Evolutionary conservation across 2,329 filamentous ascomycete genomes (phyloP).

Genomic region (Rhexocercosporidium sp.): DNA sequence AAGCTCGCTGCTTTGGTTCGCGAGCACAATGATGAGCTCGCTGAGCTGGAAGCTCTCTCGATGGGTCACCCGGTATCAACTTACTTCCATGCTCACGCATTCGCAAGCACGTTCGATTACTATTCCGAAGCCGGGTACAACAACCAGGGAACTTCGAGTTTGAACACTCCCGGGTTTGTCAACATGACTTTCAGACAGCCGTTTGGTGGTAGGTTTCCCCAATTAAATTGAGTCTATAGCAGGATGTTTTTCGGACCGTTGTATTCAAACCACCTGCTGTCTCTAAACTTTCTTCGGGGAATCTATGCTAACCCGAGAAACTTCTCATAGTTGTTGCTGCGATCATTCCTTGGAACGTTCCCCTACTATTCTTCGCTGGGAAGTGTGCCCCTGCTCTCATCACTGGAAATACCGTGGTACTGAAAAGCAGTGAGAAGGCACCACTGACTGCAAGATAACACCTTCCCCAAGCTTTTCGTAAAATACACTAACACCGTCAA

Average conservation of each 20-base stretch:
- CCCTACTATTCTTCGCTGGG: slow-evolving; percentile 52
- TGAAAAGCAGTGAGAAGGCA: slow-evolving; percentile 46
- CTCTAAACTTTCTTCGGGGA: no score
- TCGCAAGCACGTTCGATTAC: slow-evolving; percentile 47
- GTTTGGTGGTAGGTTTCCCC: slow-evolving; percentile 38
- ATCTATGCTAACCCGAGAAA: background rate
- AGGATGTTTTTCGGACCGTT: no score
- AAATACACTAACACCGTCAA: slow-evolving; percentile 33
- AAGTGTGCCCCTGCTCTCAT: slow-evolving; percentile 66
- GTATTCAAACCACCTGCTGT: no score
- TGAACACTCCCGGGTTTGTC: slow-evolving; percentile 48
- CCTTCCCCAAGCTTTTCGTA: slow-evolving; percentile 59
- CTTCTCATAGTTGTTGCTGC: slow-evolving; percentile 43
- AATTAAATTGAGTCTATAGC: background rate
- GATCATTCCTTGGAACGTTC: slow-evolving; percentile 65
- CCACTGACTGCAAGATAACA: slow-evolving; percentile 57
- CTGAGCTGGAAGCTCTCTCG: slow-evolving; percentile 44
- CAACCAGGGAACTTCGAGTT: slow-evolving; percentile 45
- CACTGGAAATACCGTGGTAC: slow-evolving; percentile 58
- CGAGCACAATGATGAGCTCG: slow-evolving; percentile 41
- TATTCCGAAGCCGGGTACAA: slow-evolving; percentile 50
- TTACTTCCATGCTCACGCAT: slow-evolving; percentile 37
- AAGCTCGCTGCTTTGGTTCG: slow-evolving; percentile 43
- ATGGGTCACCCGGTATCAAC: slow-evolving; percentile 44
- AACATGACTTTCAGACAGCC: slow-evolving; percentile 68